A percentile compares a stretch with the other conserved stretches of the same genome.
Conservation (phyloP, 768 basidiomycete species). For the Mycena floridula region DNA sequence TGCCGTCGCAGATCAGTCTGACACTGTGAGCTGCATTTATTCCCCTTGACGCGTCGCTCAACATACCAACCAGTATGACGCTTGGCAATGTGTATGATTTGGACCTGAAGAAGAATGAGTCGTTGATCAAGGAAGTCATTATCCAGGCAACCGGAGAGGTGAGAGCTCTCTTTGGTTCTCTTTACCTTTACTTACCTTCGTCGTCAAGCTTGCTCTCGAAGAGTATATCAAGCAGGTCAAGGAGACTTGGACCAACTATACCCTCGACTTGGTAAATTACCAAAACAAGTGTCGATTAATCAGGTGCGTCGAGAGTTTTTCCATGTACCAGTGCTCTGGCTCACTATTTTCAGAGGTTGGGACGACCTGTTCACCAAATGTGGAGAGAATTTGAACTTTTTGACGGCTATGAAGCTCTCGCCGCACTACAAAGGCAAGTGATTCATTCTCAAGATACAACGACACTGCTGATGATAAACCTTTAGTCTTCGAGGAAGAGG, state of each 20-base stretch:
- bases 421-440: conserved; percentile 95
- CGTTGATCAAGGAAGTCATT: conserved; percentile 88
- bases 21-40: conserved; percentile 46
- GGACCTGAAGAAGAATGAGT: conserved; percentile 92
- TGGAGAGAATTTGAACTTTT: conserved; percentile 92
- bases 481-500: conserved; percentile 88
- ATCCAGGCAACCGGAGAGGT: conserved; percentile 98
- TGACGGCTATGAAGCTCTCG: conserved; percentile 95
- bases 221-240: conserved; percentile 96
- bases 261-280: conserved; percentile 94
- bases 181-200: conserved; percentile 14
- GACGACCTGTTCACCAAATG: conserved; percentile 97
- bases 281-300: conserved; percentile 98
- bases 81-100: conserved; percentile 95
- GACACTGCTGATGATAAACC: not conserved
- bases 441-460: not conserved
- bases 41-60: conserved; percentile 1
- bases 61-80: conserved; percentile 60
- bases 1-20: conserved; percentile 71
- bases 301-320: conserved; percentile 36
- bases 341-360: conserved; percentile 64
- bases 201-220: conserved; percentile 82
- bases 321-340: not conserved
- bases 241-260: conserved; percentile 95
- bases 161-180: no score